Conservation (phyloP, 805 yeast genomes). For the Monosporozyma servazzii region DNA sequence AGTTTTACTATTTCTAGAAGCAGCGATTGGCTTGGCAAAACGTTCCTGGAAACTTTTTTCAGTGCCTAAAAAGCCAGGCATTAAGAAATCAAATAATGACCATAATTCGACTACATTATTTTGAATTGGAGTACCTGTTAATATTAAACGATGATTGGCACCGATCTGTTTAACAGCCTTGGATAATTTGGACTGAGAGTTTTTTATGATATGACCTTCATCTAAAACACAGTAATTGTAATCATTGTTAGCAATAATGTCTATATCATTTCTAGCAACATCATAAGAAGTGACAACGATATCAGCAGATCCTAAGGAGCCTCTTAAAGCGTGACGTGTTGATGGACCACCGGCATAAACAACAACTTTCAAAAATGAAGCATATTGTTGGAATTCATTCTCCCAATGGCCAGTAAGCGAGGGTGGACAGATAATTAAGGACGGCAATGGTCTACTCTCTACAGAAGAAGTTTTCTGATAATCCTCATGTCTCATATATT, state of each 20-base stretch:
- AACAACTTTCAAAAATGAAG: conserved; percentile 73
- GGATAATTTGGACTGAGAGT: conserved; percentile 78
- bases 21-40: conserved; percentile 96
- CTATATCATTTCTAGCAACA: conserved; percentile 87
- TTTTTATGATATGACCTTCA: conserved; percentile 96
- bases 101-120: conserved; percentile 93
- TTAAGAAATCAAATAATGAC: conserved; percentile 93
- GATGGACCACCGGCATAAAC: conserved; percentile 94
- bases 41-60: conserved; percentile 90
- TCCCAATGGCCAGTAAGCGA: conserved; percentile 99
- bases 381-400: conserved; percentile 81
- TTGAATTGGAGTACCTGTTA: conserved; percentile 97
- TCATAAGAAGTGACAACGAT: conserved; percentile 92
- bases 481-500: conserved; percentile 70
- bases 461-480: conserved; percentile 46
- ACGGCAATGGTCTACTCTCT: conserved; percentile 69
- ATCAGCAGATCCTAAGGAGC: conserved; percentile 51
- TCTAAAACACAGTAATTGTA: conserved; percentile 93
- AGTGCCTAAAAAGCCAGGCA: conserved; percentile 97
- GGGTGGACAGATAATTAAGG: conserved; percentile 90
- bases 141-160: conserved; percentile 82
- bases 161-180: conserved; percentile 73
- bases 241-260: conserved; percentile 46
- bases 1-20: conserved; percentile 80
- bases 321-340: conserved; percentile 47